Evolutionary conservation across 345 rosid species (phyloP).

Genomic region (Boechera stricta): DNA sequence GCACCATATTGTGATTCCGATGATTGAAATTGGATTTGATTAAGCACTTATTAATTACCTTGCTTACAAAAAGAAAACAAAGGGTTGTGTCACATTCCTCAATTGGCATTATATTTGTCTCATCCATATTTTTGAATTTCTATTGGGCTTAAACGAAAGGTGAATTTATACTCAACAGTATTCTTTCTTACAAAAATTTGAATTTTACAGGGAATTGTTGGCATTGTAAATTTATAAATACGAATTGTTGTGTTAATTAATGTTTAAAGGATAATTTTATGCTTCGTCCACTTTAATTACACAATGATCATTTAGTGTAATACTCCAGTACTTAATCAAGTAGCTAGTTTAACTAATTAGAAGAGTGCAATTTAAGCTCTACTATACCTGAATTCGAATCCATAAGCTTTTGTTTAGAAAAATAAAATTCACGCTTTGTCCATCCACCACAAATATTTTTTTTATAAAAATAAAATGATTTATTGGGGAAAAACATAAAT

Average conservation of each 20-base stretch:
- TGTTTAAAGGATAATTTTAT: not conserved
- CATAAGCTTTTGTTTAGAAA: not conserved
- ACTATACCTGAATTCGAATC: not conserved
- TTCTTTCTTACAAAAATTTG: not conserved
- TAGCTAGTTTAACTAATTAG: not conserved
- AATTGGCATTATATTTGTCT: constrained; percentile 23
- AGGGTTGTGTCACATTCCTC: constrained; percentile 25
- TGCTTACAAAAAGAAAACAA: constrained; percentile 14
- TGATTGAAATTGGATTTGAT: constrained; percentile 23
- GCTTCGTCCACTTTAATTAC: not conserved
- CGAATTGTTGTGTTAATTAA: not conserved
- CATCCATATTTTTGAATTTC: not conserved
- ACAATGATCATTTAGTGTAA: not conserved
- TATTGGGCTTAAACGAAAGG: not conserved
- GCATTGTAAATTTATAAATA: not conserved
- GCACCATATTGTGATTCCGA: constrained; percentile 4
- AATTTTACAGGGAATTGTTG: not conserved
- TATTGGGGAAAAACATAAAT: not conserved
- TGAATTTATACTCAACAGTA: not conserved
- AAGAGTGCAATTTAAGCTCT: not conserved
- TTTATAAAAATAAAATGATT: not conserved
- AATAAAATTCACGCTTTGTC: not conserved
- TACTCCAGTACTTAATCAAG: not conserved
- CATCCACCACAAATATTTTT: not conserved
- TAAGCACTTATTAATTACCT: constrained; percentile 13